These are phyloP conservation scores for Phytophthora pisi DNA, from an alignment of 352 stramenopile species.

Conservation along the genomic window DNA sequence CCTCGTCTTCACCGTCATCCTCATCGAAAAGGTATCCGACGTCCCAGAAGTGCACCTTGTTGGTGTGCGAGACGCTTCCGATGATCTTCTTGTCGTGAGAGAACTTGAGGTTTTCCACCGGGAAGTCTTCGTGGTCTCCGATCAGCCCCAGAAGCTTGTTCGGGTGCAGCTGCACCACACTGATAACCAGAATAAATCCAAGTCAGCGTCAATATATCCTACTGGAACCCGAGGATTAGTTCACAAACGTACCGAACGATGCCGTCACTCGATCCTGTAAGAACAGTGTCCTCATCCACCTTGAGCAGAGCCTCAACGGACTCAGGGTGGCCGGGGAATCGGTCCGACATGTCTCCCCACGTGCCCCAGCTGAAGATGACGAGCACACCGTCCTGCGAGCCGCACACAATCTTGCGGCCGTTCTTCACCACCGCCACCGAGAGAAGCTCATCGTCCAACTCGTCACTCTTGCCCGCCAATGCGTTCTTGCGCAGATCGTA, in stretches of 20 bases:
- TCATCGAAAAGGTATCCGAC: constrained; percentile 92
- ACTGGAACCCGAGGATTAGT: not conserved
- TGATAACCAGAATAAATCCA: constrained; percentile 19
- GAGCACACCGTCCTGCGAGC: constrained; percentile 94
- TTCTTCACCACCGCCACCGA: constrained; percentile 85
- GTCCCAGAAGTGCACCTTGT: constrained; percentile 97
- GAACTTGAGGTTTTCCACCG: constrained; percentile 92
- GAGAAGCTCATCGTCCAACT: constrained; percentile 83
- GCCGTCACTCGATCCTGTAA: constrained; percentile 96
- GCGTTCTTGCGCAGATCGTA: constrained; percentile 92
- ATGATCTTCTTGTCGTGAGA: constrained; percentile 91
- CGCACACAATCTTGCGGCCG: constrained; percentile 94
- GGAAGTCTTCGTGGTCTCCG: constrained; percentile 95
- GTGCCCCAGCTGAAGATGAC: constrained; percentile 95
- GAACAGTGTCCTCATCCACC: constrained; percentile 96
- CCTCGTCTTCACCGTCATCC: constrained; percentile 76
- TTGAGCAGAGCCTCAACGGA: constrained; percentile 96
- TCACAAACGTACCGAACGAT: constrained; percentile 84
- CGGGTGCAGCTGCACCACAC: constrained; percentile 94
- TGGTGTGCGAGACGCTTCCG: constrained; percentile 93
- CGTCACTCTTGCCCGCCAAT: constrained; percentile 81
- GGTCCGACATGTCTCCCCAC: constrained; percentile 97
- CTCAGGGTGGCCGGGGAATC: constrained; percentile 94
- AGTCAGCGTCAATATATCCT: constrained; percentile 6
- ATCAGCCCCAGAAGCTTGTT: constrained; percentile 97